Base-by-base conservation (phyloP, 2,329 filamentous ascomycete genomes). In the Verticillium dahliae region DNA sequence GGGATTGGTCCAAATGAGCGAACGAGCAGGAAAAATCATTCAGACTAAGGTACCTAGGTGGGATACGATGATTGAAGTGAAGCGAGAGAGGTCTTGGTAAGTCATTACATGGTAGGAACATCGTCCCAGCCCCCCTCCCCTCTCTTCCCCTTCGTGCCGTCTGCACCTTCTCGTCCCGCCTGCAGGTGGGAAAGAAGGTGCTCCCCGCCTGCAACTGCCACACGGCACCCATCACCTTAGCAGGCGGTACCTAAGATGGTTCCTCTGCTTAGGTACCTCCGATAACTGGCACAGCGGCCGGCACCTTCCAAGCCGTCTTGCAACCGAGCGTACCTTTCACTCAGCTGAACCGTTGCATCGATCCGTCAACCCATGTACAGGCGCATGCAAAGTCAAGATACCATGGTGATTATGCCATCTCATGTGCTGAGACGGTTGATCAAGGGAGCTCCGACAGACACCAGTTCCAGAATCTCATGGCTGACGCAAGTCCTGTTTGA, bases 401-500 rank as follows among this genome's bases (percentile, higher is more conserved):
- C 10, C n/a, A 31, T 57, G 34, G 34, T 34, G 33, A 5, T 41
- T 34, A 58, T 41, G 57, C 39, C 57, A 58, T 58, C 57, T 41
- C 39, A 58, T 34, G 5, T 34, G 22, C 33, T 58, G 57, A 58
- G 57, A 58, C 57, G 57, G 57, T 45, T 33, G 57, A 58, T 52
- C 57, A 50, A 41, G 38, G 18, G 10, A 31, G 37, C 57, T 58
- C 39, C 39, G 57, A 58, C 57, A 34, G 35, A 34, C 13, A 41
- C 22, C 18, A 45, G 57, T 58, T 58, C 45, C 27, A 50, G 38
- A 34, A 50, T 50, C n/a, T 22, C 22, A 50, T 50, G 57, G 57
- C 57, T 58, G 57, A 58, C 41, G 57, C 57, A 58, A 31, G 39
- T 31, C 39, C 27, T 18, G 57, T 58, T 58, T 58, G 57, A 58